These are phyloP conservation scores for Paramecium pentaurelia DNA, from an alignment of 73 alveolate genomes.

Conservation along the genomic window DNA sequence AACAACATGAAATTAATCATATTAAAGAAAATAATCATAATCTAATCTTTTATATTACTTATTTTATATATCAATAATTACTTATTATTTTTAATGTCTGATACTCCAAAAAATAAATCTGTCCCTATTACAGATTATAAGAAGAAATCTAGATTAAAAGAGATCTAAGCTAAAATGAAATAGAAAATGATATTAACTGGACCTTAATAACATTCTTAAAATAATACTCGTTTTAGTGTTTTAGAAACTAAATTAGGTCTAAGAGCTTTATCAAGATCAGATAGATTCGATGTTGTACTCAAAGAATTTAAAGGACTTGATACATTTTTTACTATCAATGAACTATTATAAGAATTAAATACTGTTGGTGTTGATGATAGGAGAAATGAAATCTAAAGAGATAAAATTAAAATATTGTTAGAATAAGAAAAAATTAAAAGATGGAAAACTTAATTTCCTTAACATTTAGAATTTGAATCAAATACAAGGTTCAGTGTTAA, in stretches of 20 bases:
- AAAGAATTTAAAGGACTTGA: conserved; percentile 35
- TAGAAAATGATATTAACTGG: not conserved
- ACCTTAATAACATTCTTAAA: not conserved
- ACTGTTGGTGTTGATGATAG: not conserved
- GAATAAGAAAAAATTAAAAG: not conserved
- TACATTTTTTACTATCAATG: not conserved
- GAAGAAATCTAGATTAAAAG: not conserved
- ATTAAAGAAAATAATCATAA: not conserved
- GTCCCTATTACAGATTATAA: not conserved
- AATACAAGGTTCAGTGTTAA: not conserved
- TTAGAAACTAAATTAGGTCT: conserved; percentile 15
- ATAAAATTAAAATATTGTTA: not conserved
- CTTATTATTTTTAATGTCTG: not conserved
- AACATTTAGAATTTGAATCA: not conserved
- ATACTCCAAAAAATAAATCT: not conserved
- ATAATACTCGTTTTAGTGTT: not conserved
- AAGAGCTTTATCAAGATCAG: not conserved
- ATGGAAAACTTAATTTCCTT: conserved; percentile 4
- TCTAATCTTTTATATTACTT: not conserved
- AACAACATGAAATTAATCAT: not conserved
- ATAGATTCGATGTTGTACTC: not conserved
- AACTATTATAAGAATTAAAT: not conserved
- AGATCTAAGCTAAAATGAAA: not conserved
- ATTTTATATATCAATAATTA: not conserved
- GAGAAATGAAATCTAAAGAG: not conserved